Conservation (phyloP, 23 red algal genomes). For the Chondrus crispus region DNA sequence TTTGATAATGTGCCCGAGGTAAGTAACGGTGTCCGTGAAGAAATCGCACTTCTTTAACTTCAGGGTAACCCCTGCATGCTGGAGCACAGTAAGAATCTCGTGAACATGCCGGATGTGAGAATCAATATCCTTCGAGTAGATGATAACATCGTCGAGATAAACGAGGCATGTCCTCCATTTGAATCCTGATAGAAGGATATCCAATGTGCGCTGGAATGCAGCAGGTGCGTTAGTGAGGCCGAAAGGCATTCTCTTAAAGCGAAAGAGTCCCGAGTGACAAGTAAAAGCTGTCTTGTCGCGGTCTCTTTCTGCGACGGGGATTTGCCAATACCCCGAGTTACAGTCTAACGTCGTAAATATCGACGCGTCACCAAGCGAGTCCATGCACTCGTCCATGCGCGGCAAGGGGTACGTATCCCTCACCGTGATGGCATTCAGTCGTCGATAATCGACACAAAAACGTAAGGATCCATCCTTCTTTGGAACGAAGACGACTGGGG, state of each 20-base stretch:
- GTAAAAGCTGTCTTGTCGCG: constrained; percentile 7
- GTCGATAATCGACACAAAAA: constrained; percentile 7
- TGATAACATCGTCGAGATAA: constrained; percentile 9
- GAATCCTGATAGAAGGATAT: constrained; percentile 5
- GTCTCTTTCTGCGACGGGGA: background rate
- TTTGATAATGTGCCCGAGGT: constrained; percentile 12
- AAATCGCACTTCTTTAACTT: background rate
- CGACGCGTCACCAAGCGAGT: constrained; percentile 11
- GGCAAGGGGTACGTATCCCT: constrained; percentile 13
- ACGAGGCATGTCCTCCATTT: background rate
- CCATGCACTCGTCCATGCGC: constrained; percentile 16
- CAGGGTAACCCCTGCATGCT: background rate
- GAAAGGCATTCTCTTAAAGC: background rate
- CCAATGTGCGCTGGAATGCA: background rate
- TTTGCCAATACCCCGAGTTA: constrained; percentile 6
- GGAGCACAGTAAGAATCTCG: background rate
- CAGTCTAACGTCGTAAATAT: constrained; percentile 14
- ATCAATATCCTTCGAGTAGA: background rate
- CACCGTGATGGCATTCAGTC: background rate
- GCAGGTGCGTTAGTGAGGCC: constrained; percentile 15
- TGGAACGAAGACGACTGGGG: background rate
- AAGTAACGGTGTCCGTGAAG: background rate
- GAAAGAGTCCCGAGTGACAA: constrained; percentile 6
- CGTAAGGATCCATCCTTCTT: background rate
- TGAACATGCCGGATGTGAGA: background rate